Percentiles rank a stretch among this genome's conserved stretches.
Conservation (phyloP, 2,329 filamentous ascomycete species). For the Pochonia chlamydosporia region DNA sequence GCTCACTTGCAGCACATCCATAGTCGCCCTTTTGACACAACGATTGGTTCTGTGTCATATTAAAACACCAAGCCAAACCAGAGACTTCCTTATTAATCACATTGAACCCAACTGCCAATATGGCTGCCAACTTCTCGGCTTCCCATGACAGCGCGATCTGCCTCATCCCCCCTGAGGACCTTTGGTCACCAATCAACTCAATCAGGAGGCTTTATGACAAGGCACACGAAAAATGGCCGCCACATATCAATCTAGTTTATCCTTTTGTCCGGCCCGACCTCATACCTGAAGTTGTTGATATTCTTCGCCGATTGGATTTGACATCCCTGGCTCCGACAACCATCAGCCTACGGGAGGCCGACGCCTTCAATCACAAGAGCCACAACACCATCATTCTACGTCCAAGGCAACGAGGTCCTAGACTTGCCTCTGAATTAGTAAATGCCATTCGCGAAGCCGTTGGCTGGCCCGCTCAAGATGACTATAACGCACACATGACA, state of each 20-base stretch:
- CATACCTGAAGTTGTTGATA: constrained; percentile 36
- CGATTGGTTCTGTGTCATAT: no score
- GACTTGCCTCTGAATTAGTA: constrained; percentile 27
- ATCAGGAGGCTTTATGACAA: constrained; percentile 60
- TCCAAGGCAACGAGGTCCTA: constrained; percentile 9
- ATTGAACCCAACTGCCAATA: no score
- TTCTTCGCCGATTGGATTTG: constrained; percentile 14
- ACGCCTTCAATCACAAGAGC: constrained; percentile 42
- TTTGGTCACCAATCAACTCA: constrained; percentile 44
- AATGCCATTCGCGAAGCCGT: constrained; percentile 29
- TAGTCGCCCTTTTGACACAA: no score
- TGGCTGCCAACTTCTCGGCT: neutral
- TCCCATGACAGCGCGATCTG: constrained; percentile 54
- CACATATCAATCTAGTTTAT: constrained; percentile 61
- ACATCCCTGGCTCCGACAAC: constrained; percentile 6
- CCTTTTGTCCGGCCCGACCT: constrained; percentile 51
- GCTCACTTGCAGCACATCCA: no score
- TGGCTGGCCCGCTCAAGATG: constrained; percentile 17
- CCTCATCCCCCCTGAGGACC: constrained; percentile 45
- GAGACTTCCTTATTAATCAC: no score
- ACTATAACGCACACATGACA: constrained; percentile 47
- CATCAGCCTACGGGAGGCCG: constrained; percentile 34
- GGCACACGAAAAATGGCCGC: constrained; percentile 55
- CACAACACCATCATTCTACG: constrained; percentile 44
- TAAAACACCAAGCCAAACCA: no score